phyloP scores from a whole-genome alignment of 495 filamentous ascomycete genomes.

The Parachaetomium inaequale region DNA sequence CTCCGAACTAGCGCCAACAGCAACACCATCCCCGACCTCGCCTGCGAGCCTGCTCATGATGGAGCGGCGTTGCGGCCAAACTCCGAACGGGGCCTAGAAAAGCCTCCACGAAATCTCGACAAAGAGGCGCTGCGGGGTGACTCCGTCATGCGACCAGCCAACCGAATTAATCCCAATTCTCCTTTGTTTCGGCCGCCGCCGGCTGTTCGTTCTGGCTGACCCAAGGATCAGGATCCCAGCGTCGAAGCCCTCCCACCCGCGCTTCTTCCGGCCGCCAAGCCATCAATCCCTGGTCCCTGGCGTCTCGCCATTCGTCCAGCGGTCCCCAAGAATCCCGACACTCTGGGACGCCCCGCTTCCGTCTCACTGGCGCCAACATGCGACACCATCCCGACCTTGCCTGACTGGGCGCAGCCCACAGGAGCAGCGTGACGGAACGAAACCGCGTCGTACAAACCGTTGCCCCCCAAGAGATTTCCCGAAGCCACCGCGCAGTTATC shows the following conservation, averaged over 20 bases:
- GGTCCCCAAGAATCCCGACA: constrained; percentile 14
- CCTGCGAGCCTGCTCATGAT: too few relatives aligned
- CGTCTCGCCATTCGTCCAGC: neutral
- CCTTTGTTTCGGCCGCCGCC: neutral
- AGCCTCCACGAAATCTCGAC: neutral
- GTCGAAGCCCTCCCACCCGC: neutral
- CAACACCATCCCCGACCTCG: too few relatives aligned
- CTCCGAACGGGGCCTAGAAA: too few relatives aligned
- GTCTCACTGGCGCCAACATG: neutral
- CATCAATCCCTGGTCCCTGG: neutral
- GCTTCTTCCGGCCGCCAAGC: constrained; percentile 4
- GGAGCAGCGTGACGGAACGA: neutral
- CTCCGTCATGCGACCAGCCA: neutral
- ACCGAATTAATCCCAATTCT: neutral
- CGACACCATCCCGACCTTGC: neutral
- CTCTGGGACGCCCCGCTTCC: constrained; percentile 11
- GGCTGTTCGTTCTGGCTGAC: neutral
- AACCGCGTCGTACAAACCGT: neutral
- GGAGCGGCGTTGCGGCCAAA: neutral
- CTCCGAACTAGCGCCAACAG: too few relatives aligned
- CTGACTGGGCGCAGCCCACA: neutral
- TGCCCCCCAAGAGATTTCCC: neutral
- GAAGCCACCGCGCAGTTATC: neutral
- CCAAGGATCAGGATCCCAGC: constrained; percentile 1
- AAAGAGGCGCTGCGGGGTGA: neutral